Conservation (phyloP, 2,329 filamentous ascomycete species). For the Exophiala bonariae region DNA sequence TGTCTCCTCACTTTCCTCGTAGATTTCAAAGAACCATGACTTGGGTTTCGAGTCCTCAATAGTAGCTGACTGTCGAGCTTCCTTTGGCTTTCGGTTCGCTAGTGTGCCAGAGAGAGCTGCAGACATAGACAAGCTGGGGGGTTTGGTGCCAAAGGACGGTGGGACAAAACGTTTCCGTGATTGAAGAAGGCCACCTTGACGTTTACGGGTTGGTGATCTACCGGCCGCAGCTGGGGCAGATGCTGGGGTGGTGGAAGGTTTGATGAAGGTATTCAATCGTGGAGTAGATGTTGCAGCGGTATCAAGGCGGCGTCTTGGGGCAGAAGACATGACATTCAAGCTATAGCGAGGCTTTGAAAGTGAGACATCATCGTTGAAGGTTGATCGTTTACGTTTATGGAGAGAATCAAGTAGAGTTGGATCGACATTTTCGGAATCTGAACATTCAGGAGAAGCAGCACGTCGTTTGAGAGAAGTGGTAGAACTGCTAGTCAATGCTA, state of each 20-base stretch:
- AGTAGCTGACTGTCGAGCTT: conserved; percentile 38
- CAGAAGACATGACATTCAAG: conserved; percentile 38
- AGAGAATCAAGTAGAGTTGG: conserved; percentile 52
- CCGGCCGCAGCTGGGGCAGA: conserved; percentile 71
- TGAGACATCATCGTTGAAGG: conserved; percentile 31
- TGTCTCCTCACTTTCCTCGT: conserved; percentile 87
- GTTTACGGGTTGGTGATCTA: conserved; percentile 73
- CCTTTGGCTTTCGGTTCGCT: conserved; percentile 28
- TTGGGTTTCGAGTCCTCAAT: conserved; percentile 60
- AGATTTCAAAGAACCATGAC: conserved; percentile 87
- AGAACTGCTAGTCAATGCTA: conserved; percentile 29
- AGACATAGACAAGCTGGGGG: conserved; percentile 78
- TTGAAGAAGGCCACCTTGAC: conserved; percentile 67
- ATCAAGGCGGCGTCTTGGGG: conserved; percentile 16
- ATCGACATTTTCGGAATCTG: conserved; percentile 62
- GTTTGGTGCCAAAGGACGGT: conserved; percentile 57
- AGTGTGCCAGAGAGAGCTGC: conserved; percentile 78
- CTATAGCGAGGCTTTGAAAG: conserved; percentile 51
- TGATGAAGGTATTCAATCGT: conserved; percentile 26
- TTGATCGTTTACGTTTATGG: conserved; percentile 43
- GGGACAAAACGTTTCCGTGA: conserved; percentile 74
- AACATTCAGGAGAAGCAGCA: conserved; percentile 39
- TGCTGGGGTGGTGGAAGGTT: conserved; percentile 46
- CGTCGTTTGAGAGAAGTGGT: conserved; percentile 49
- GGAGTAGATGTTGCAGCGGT: conserved; percentile 22